These are phyloP conservation scores for Cystobasidiopsis lactophilus DNA, from an alignment of 768 basidiomycete genomes.

Conservation along the genomic window DNA sequence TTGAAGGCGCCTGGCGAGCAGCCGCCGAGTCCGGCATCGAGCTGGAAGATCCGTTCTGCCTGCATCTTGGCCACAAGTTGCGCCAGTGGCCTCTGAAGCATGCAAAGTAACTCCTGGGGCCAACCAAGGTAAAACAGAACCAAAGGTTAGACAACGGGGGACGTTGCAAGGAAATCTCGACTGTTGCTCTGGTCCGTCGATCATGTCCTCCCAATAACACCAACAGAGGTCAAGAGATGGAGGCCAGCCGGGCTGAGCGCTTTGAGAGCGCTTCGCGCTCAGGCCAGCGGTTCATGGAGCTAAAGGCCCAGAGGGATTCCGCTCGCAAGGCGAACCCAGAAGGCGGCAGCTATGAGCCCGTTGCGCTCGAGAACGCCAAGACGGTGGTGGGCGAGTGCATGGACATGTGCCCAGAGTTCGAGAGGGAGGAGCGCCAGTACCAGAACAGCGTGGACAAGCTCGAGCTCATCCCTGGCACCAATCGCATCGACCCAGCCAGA, in stretches of 20 bases:
- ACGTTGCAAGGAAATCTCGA: neutral
- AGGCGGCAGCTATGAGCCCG: conserved; percentile 27
- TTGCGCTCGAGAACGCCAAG: conserved; percentile 68
- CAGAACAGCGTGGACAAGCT: conserved; percentile 69
- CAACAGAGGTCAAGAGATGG: neutral
- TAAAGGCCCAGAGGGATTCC: conserved; percentile 48
- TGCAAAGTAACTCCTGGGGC: no score
- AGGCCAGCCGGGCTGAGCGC: neutral
- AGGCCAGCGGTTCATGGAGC: conserved; percentile 26
- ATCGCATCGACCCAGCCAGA: conserved; percentile 56
- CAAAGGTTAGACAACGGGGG: neutral
- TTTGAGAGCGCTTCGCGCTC: conserved; percentile 16
- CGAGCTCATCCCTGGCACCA: conserved; percentile 67
- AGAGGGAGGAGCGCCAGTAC: conserved; percentile 69
- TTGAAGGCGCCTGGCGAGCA: no score
- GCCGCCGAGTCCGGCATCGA: no score
- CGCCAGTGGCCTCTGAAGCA: no score
- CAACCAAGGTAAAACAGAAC: neutral
- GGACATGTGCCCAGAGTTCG: conserved; percentile 88
- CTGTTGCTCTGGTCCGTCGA: neutral
- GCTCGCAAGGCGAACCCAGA: conserved; percentile 37
- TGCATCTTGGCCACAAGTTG: no score
- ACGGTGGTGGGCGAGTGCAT: conserved; percentile 77
- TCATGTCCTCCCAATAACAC: neutral
- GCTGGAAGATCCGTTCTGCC: no score